Percentiles rank a stretch among this genome's conserved stretches.
Evolutionary conservation across 345 rosid species (phyloP).

Genomic region (Gossypium ekmanianum): DNA sequence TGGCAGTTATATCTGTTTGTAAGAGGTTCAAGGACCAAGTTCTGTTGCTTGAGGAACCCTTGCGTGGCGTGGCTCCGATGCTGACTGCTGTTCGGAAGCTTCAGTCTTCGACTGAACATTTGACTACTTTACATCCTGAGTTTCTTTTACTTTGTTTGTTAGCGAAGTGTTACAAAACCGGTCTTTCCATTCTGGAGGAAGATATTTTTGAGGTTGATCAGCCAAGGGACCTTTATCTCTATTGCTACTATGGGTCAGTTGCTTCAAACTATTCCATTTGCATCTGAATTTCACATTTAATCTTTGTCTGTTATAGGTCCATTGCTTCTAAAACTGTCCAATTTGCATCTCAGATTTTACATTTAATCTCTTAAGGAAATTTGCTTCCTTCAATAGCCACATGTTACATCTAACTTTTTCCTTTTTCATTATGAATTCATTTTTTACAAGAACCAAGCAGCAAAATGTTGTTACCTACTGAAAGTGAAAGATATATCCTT

Average conservation of each 20-base stretch:
- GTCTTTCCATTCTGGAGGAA: conserved; percentile 74
- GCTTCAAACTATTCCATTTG: conserved; percentile 15
- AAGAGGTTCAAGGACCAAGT: conserved; percentile 82
- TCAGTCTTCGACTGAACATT: conserved; percentile 62
- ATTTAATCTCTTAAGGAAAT: too few species aligned
- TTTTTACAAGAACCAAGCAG: background rate
- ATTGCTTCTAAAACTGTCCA: conserved; percentile 23
- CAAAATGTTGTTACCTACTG: background rate
- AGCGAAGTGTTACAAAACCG: conserved; percentile 73
- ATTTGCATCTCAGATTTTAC: background rate
- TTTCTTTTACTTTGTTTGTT: conserved; percentile 78
- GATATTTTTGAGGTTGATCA: conserved; percentile 83
- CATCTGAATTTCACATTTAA: background rate
- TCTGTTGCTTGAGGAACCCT: conserved; percentile 52
- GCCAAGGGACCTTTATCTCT: conserved; percentile 84
- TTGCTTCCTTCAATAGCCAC: background rate
- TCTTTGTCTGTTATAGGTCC: conserved; percentile 59
- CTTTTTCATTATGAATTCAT: background rate
- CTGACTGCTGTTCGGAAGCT: conserved; percentile 66
- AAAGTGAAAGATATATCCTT: background rate
- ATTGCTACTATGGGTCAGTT: conserved; percentile 87
- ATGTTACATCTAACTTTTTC: background rate
- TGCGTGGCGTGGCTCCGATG: conserved; percentile 75
- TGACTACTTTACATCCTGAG: conserved; percentile 89
- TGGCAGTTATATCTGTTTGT: conserved; percentile 64